phyloP scores from a whole-genome alignment of 2,329 filamentous ascomycete species.

The Beauveria scarabaeidicola region DNA sequence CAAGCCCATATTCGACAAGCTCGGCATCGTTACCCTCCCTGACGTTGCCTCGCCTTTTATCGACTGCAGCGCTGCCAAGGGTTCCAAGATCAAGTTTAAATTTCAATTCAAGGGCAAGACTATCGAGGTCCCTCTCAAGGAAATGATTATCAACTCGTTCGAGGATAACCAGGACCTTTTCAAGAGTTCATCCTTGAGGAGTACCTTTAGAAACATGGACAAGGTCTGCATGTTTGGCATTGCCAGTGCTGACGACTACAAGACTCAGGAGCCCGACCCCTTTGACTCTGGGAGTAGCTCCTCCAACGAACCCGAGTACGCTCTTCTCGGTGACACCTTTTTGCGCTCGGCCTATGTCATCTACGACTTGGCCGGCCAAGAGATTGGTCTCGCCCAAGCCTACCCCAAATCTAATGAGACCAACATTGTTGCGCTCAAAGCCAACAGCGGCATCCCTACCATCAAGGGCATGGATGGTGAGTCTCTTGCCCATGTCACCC shows the following conservation, averaged over 20 bases:
- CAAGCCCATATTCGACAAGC: conserved; percentile 38
- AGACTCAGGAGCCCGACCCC: conserved; percentile 13
- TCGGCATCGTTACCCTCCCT: conserved; percentile 34
- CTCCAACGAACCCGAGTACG: conserved; percentile 23
- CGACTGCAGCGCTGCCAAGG: conserved; percentile 39
- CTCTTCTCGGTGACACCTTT: conserved; percentile 51
- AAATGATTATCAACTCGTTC: conserved; percentile 42
- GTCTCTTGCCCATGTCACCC: conserved; percentile 18
- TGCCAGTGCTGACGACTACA: conserved; percentile 30
- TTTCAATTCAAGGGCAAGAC: conserved; percentile 24
- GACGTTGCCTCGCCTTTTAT: conserved; percentile 39
- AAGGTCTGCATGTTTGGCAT: conserved; percentile 48
- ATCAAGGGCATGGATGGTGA: conserved; percentile 35
- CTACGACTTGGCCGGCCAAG: conserved; percentile 42
- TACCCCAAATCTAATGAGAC: conserved; percentile 38
- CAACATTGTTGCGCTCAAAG: conserved; percentile 37
- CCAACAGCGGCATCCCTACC: conserved; percentile 31
- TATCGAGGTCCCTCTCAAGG: conserved; percentile 43
- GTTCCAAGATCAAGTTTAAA: conserved; percentile 34
- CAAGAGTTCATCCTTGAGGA: conserved; percentile 25
- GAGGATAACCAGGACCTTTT: conserved; percentile 30
- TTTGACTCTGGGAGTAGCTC: conserved; percentile 11
- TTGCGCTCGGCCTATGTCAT: conserved; percentile 49
- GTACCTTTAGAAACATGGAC: conserved; percentile 29
- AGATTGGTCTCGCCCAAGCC: conserved; percentile 45